Evolutionary conservation across 1,284 basidiomycete species (phyloP), one percentile per base, ranked within the genome.

Genomic region (Tausonia pullulans): DNA sequence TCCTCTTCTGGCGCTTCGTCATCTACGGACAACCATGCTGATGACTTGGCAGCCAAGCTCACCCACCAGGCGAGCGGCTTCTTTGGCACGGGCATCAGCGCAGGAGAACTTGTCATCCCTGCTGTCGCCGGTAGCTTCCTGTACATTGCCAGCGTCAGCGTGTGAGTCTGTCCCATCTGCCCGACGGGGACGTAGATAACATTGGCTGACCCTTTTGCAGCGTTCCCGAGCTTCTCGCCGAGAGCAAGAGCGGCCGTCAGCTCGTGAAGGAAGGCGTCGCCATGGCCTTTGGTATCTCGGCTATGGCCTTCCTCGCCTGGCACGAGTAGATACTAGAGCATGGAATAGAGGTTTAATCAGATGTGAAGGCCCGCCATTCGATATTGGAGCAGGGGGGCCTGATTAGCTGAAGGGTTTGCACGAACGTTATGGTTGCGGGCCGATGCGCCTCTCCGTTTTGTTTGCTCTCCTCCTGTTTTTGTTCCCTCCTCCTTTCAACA

Each of bases 241-340:
- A 92, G 72, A 91, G 88, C 76, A 87, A 87, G 40, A 89, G 88
- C 72, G 87, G 81, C 54, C 84, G 81, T 72, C 90, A 92, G 76
- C 88, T 90, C 16, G 74, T 92, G 71, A 87, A 90, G 60, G 90
- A 93, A 84, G 88, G 85, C 76, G 84, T 80, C 63, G 90, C 89
- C 60, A 92, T 93, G 90, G 83, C 83, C 55, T 83, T 93, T 74
- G 90, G 90, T 41, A 88, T 92, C 69, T 74, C 79, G 91, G 92
- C 4, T n/a, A 57, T 57, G 55, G 55, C 43, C 5, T n/a, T 57
- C 10, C n/a, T 57, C 13, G 39, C 55, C 7, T 57, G 55, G 90
- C 90, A 92, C 75, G 90, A 92, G 79, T 92, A 83, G 77, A 76
- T 2, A 16, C 51, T 10, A 11, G n/a, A 7, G 51, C 16, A 16